These are phyloP conservation scores for Naumovozyma baii DNA, from an alignment of 805 yeast genomes.

Conservation along the genomic window DNA sequence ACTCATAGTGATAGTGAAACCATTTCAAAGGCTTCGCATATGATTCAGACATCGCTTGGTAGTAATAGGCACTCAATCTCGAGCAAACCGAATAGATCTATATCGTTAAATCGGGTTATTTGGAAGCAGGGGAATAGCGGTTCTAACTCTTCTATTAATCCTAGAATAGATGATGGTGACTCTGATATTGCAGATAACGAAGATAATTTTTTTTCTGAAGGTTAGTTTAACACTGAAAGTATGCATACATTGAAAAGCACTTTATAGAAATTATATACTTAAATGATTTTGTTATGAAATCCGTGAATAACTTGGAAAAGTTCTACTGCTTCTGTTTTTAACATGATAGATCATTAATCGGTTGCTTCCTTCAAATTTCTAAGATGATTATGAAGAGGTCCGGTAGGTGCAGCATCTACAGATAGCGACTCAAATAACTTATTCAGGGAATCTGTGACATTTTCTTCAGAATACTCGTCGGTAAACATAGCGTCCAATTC, in stretches of 20 bases:
- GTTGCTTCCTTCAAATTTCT: slow-evolving; percentile 5
- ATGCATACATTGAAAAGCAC: background rate
- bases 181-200: slow-evolving; percentile 22
- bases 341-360: background rate
- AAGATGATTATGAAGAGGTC: slow-evolving; percentile 10
- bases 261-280: slow-evolving; percentile 1
- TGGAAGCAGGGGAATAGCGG: slow-evolving; percentile 1
- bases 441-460: slow-evolving; percentile 5
- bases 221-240: background rate
- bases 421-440: slow-evolving; percentile 8
- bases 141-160: slow-evolving; percentile 9
- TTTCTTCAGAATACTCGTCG: background rate
- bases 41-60: background rate
- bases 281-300: background rate
- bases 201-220: slow-evolving; percentile 11
- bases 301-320: too few relatives aligned
- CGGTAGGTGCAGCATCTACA: slow-evolving; percentile 7
- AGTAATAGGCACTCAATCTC: background rate
- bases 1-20: slow-evolving; percentile 10
- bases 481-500: slow-evolving; percentile 5
- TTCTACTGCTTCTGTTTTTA: too few relatives aligned
- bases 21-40: background rate
- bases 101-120: background rate
- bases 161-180: slow-evolving; percentile 13
- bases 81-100: too few relatives aligned